Percentiles rank a stretch among this genome's conserved stretches.
Evolutionary conservation across 1,284 basidiomycete species (phyloP).

Genomic region (Cryptococcus maquisensis): DNA sequence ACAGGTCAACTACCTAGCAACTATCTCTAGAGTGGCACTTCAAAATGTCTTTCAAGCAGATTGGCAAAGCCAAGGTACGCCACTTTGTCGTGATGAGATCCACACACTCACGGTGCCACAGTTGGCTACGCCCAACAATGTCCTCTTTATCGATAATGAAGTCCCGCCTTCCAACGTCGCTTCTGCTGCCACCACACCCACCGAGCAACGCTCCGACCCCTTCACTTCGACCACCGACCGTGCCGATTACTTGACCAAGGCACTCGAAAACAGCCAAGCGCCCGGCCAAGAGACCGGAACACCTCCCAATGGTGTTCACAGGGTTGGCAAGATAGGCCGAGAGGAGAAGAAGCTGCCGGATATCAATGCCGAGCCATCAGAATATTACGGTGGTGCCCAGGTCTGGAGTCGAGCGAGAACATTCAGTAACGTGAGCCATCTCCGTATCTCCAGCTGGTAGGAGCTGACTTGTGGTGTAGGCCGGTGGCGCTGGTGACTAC

Average conservation of each 20-base stretch:
- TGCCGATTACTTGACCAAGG: not conserved
- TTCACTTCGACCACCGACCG: slow-evolving; percentile 6
- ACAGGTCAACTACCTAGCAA: too few species aligned
- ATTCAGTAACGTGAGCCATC: slow-evolving; percentile 66
- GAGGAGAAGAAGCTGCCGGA: slow-evolving; percentile 44
- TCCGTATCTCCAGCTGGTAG: not conserved
- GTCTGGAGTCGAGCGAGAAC: slow-evolving; percentile 73
- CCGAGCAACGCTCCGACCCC: slow-evolving; percentile 21
- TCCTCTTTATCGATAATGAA: slow-evolving; percentile 44
- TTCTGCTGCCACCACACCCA: slow-evolving; percentile 28
- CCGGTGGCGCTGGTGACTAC: slow-evolving; percentile 61
- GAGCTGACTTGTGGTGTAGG: slow-evolving; percentile 42
- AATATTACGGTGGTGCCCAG: slow-evolving; percentile 75
- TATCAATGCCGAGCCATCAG: slow-evolving; percentile 65
- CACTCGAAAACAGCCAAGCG: slow-evolving; percentile 2
- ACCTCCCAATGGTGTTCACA: slow-evolving; percentile 1
- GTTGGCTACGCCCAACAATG: slow-evolving; percentile 40
- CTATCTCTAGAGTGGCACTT: too few species aligned
- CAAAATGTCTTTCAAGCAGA: not conserved
- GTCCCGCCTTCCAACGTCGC: slow-evolving; percentile 19
- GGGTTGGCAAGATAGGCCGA: slow-evolving; percentile 21
- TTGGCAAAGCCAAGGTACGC: not conserved
- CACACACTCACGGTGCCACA: slow-evolving; percentile 1
- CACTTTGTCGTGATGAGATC: not conserved
- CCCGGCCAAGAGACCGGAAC: not conserved